Evolutionary conservation across 202 grass and related monocot species (phyloP).

Genomic region (Elaeis oleifera): DNA sequence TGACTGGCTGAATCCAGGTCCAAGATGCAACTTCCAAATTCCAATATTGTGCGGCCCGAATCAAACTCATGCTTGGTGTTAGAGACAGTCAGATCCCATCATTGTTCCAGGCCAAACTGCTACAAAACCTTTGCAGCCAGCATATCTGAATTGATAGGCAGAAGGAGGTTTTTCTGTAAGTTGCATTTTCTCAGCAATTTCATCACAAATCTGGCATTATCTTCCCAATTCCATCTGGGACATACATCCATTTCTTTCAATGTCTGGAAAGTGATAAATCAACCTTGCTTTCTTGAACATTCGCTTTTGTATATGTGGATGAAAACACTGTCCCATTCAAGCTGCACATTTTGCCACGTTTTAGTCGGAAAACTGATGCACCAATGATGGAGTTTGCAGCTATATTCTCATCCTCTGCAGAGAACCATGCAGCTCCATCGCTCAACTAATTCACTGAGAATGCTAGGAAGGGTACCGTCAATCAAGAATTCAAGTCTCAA

Average conservation of each 20-base stretch:
- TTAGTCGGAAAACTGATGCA: conserved; percentile 54
- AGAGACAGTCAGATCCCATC: conserved; percentile 44
- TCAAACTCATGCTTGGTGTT: conserved; percentile 82
- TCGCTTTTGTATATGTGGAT: conserved; percentile 66
- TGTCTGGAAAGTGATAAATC: conserved; percentile 37
- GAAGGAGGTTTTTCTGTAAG: conserved; percentile 55
- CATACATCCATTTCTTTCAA: conserved; percentile 30
- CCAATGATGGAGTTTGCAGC: conserved; percentile 51
- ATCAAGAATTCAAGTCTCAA: too few species aligned
- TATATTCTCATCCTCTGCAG: conserved; percentile 51
- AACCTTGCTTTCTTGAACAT: conserved; percentile 35
- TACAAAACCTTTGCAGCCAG: conserved; percentile 81
- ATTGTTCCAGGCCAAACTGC: conserved; percentile 49
- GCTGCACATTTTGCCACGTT: conserved; percentile 70
- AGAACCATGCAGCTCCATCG: conserved; percentile 81
- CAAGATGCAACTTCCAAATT: conserved; percentile 62
- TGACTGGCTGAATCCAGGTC: conserved; percentile 76
- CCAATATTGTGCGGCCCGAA: conserved; percentile 38
- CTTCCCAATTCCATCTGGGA: conserved; percentile 86
- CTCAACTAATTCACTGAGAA: conserved; percentile 83
- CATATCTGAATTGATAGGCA: conserved; percentile 81
- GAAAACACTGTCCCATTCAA: conserved; percentile 88
- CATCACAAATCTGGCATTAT: conserved; percentile 53
- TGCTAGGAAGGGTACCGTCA: conserved; percentile 40
- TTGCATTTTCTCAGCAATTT: conserved; percentile 55